Evolutionary conservation across 2,329 filamentous ascomycete genomes (phyloP).

Genomic region (Pseudogymnoascus sp.): DNA sequence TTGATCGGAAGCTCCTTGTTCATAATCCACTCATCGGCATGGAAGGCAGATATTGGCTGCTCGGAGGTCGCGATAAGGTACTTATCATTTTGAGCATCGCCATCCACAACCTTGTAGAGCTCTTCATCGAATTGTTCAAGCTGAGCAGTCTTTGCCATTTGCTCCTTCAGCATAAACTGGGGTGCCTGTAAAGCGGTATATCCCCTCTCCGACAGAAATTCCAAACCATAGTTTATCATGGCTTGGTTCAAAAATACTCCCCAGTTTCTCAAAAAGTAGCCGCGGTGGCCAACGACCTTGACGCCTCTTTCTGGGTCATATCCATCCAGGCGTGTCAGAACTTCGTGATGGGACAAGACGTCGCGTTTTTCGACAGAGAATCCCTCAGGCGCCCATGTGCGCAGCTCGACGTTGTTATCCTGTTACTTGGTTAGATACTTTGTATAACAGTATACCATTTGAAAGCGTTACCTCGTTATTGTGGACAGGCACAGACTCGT

Average conservation of each 20-base stretch:
- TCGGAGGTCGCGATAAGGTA: conserved; percentile 73
- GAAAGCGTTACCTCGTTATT: conserved; percentile 57
- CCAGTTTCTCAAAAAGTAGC: conserved; percentile 85
- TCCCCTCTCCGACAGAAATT: conserved; percentile 74
- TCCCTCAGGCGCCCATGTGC: conserved; percentile 73
- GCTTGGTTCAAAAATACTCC: conserved; percentile 89
- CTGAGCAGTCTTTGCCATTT: conserved; percentile 97
- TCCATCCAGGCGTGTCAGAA: conserved; percentile 76
- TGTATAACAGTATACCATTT: not conserved
- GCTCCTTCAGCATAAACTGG: conserved; percentile 88
- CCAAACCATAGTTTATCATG: conserved; percentile 86
- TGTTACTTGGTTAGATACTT: conserved; percentile 21
- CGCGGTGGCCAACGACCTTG: conserved; percentile 89
- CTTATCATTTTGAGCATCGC: conserved; percentile 82
- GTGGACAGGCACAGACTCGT: conserved; percentile 75
- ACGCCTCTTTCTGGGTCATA: conserved; percentile 89
- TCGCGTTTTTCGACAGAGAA: conserved; percentile 65
- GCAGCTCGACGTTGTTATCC: conserved; percentile 72
- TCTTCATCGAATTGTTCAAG: conserved; percentile 97
- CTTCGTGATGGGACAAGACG: conserved; percentile 86
- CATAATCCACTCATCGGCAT: conserved; percentile 88
- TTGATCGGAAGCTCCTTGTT: conserved; percentile 81
- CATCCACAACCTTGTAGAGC: conserved; percentile 90
- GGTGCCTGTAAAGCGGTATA: conserved; percentile 80
- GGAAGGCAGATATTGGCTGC: conserved; percentile 87